Evolutionary conservation across 1,139 yeast species (phyloP).

Genomic region (Trichomonascaceae sp.): DNA sequence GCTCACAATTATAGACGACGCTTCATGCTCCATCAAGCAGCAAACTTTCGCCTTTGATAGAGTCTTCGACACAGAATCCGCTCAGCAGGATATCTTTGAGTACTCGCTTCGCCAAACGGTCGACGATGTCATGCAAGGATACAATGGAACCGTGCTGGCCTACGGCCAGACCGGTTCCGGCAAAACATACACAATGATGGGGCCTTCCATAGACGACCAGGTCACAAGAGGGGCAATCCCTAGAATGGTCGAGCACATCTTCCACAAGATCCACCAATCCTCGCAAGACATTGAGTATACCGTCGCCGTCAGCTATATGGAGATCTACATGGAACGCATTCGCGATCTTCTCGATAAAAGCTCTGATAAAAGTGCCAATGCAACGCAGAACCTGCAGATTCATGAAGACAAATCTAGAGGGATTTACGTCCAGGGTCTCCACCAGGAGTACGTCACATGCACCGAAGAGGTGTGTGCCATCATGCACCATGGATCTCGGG

Average conservation of each 20-base stretch:
- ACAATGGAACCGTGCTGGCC: slow-evolving; percentile 74
- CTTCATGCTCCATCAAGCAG: slow-evolving; percentile 11
- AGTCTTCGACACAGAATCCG: slow-evolving; percentile 39
- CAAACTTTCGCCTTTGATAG: slow-evolving; percentile 49
- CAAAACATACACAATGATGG: slow-evolving; percentile 80
- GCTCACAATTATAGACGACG: slow-evolving; percentile 10
- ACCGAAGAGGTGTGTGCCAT: slow-evolving; percentile 46
- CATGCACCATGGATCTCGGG: slow-evolving; percentile 41
- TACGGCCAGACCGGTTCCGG: slow-evolving; percentile 91
- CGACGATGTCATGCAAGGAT: slow-evolving; percentile 62
- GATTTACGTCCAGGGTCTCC: slow-evolving; percentile 55
- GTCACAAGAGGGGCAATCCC: slow-evolving; percentile 53
- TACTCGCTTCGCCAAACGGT: slow-evolving; percentile 46
- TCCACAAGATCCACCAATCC: slow-evolving; percentile 40
- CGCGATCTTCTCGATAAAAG: slow-evolving; percentile 39
- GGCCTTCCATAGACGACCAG: slow-evolving; percentile 33
- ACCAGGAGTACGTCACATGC: slow-evolving; percentile 46
- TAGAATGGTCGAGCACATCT: slow-evolving; percentile 54
- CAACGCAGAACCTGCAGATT: slow-evolving; percentile 34
- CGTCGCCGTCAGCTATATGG: slow-evolving; percentile 65
- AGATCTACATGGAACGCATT: slow-evolving; percentile 68
- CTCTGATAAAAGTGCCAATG: neutral
- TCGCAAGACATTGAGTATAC: slow-evolving; percentile 49
- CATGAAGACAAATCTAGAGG: slow-evolving; percentile 59
- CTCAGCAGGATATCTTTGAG: slow-evolving; percentile 51